phyloP scores from a whole-genome alignment of 495 filamentous ascomycete species.

The Penicillium waksmanii region DNA sequence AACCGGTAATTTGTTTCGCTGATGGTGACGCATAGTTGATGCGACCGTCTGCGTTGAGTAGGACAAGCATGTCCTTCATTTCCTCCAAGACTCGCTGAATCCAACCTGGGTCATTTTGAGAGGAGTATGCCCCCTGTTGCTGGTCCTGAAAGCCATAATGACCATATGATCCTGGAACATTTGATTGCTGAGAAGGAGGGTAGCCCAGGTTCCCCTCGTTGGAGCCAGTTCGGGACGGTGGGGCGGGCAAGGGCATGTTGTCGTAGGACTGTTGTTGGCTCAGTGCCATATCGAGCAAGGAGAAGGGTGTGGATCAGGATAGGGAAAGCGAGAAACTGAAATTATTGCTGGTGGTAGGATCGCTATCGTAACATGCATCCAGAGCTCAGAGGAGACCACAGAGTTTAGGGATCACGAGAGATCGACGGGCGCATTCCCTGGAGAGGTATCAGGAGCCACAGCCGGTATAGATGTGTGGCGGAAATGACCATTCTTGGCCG shows the following conservation, averaged over 20 bases:
- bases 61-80: constrained; percentile 84
- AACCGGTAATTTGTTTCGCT: constrained; percentile 76
- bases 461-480: constrained; percentile 7
- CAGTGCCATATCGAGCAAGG: constrained; percentile 19
- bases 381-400: constrained; percentile 4
- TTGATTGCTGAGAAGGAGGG: constrained; percentile 23
- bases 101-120: constrained; percentile 87
- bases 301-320: neutral
- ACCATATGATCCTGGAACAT: constrained; percentile 29
- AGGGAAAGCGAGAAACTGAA: neutral
- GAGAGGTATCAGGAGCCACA: constrained; percentile 10
- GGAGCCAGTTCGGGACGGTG: constrained; percentile 16
- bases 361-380: constrained; percentile 1
- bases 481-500: constrained; percentile 6
- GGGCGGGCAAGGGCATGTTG: constrained; percentile 12
- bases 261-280: constrained; percentile 23
- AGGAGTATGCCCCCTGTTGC: constrained; percentile 63
- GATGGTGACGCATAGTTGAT: constrained; percentile 87
- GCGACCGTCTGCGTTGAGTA: constrained; percentile 81
- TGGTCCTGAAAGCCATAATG: constrained; percentile 53
- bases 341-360: neutral
- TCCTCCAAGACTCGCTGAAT: constrained; percentile 86
- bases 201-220: constrained; percentile 20
- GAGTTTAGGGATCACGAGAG: constrained; percentile 8
- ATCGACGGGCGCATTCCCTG: constrained; percentile 10